phyloP scores from a whole-genome alignment of 371 early-diverging fungal species.

The Smittium mucronatum region DNA sequence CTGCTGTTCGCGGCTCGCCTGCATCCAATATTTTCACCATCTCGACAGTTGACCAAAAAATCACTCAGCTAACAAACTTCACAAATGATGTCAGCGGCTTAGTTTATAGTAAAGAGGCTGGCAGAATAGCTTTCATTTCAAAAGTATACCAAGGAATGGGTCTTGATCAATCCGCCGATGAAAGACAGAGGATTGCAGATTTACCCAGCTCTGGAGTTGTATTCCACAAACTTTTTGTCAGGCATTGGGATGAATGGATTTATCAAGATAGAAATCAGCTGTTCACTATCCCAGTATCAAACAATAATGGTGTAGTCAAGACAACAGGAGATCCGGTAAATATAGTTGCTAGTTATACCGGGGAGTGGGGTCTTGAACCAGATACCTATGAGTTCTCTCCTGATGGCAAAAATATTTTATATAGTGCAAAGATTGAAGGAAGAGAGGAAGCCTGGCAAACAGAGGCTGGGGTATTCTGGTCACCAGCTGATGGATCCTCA shows the following conservation, averaged over 20 bases:
- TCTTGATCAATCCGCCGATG: not conserved
- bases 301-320: slow-evolving; percentile 9
- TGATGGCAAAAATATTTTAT: slow-evolving; percentile 46
- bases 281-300: slow-evolving; percentile 15
- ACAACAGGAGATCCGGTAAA: not conserved
- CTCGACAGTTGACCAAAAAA: not conserved
- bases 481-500: slow-evolving; percentile 41
- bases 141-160: not conserved
- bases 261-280: slow-evolving; percentile 16
- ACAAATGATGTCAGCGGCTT: not conserved
- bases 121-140: not conserved
- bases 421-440: slow-evolving; percentile 48
- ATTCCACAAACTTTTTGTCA: slow-evolving; percentile 26
- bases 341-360: not conserved
- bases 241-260: slow-evolving; percentile 28
- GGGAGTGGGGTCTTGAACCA: not conserved
- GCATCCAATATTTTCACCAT: not conserved
- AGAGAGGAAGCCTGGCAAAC: slow-evolving; percentile 65
- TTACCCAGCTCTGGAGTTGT: not conserved
- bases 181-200: too few species aligned
- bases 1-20: not conserved
- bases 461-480: slow-evolving; percentile 53
- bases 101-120: not conserved
- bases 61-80: not conserved
- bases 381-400: slow-evolving; percentile 22